Evolutionary conservation across 441 rosid genomes (phyloP).

Genomic region (Eugenia klotzschiana): DNA sequence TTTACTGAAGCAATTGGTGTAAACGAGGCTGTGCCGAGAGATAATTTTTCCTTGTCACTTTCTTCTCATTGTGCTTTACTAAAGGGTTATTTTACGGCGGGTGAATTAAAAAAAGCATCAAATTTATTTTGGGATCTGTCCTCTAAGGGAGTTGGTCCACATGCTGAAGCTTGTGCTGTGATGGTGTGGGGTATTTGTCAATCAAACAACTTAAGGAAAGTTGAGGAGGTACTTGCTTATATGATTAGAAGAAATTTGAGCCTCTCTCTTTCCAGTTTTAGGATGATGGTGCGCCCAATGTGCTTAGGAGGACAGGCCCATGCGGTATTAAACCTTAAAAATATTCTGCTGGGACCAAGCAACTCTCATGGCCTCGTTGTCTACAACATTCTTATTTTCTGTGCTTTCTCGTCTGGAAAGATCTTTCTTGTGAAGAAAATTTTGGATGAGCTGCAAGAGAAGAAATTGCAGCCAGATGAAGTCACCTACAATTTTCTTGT

Average conservation of each 20-base stretch:
- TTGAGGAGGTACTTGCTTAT: constrained; percentile 24
- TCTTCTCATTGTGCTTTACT: constrained; percentile 21
- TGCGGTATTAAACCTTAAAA: constrained; percentile 34
- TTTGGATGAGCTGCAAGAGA: constrained; percentile 33
- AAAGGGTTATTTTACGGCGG: constrained; percentile 33
- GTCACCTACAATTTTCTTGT: constrained; percentile 56
- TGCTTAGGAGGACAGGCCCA: constrained; percentile 21
- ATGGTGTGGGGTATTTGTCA: constrained; percentile 39
- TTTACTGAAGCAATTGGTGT: not conserved
- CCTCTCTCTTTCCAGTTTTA: constrained; percentile 35
- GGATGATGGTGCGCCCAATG: constrained; percentile 26
- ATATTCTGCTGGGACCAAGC: constrained; percentile 26
- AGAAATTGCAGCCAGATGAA: constrained; percentile 32
- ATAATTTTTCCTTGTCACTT: constrained; percentile 9
- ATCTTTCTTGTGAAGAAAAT: constrained; percentile 13
- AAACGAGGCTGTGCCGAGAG: not conserved
- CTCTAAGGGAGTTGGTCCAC: constrained; percentile 19
- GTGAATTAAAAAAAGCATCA: constrained; percentile 35
- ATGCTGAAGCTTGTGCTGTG: constrained; percentile 15
- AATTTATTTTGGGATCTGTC: constrained; percentile 17
- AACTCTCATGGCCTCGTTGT: constrained; percentile 10
- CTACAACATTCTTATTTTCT: constrained; percentile 46
- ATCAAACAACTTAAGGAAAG: constrained; percentile 24
- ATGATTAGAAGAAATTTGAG: constrained; percentile 26
- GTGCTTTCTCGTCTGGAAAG: constrained; percentile 29